Conservation (phyloP, 495 filamentous ascomycete species). For the Lophium mytilinum region DNA sequence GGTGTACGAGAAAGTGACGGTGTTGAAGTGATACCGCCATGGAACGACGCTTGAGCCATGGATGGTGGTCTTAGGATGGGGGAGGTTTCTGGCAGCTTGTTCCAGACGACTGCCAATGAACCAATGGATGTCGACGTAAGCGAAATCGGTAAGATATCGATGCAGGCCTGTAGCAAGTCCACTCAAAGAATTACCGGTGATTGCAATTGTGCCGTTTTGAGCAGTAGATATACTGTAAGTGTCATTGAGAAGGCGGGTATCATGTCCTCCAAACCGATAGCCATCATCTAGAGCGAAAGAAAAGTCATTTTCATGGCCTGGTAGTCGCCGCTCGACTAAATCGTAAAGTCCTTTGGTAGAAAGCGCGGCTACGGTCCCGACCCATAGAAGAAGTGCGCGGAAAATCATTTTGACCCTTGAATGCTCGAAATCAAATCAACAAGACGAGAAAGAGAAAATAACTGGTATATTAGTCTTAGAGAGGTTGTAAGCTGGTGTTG, state of each 20-base stretch:
- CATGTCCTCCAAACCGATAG: background rate
- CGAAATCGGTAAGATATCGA: slow-evolving; percentile 41
- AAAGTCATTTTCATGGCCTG: slow-evolving; percentile 37
- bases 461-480: no score
- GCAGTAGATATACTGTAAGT: slow-evolving; percentile 36
- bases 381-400: background rate
- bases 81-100: slow-evolving; percentile 27
- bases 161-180: slow-evolving; percentile 43
- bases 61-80: slow-evolving; percentile 23
- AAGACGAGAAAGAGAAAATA: no score
- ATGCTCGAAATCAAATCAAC: no score
- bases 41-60: slow-evolving; percentile 36
- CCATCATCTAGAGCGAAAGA: slow-evolving; percentile 30
- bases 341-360: slow-evolving; percentile 39
- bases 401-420: background rate
- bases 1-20: slow-evolving; percentile 50
- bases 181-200: slow-evolving; percentile 41
- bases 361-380: slow-evolving; percentile 14
- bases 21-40: slow-evolving; percentile 50
- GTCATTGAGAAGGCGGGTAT: slow-evolving; percentile 31
- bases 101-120: slow-evolving; percentile 35
- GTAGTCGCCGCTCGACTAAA: slow-evolving; percentile 41
- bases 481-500: no score
- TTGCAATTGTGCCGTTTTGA: slow-evolving; percentile 35
- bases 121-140: slow-evolving; percentile 49